phyloP scores from a whole-genome alignment of 2,329 filamentous ascomycete species.

The Neonectria faginata region DNA sequence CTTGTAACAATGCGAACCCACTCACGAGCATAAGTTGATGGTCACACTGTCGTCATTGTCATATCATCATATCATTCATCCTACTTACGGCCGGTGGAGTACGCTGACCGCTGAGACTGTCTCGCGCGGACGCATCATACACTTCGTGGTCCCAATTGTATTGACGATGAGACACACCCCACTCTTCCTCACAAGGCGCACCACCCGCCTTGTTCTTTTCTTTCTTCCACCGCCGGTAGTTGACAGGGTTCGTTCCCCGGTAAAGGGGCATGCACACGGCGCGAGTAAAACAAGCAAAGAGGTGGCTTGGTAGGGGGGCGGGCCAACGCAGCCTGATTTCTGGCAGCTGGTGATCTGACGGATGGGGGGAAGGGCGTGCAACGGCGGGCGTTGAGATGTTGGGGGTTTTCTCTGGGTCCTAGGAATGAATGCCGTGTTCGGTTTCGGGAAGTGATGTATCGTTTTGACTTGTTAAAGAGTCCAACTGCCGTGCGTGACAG shows the following conservation, averaged over 20 bases:
- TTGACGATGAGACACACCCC: not conserved
- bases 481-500: not conserved
- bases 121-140: not conserved
- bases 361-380: not conserved
- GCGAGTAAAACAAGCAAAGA: not conserved
- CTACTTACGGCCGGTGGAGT: not conserved
- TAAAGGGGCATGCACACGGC: not conserved
- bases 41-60: not conserved
- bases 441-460: not conserved
- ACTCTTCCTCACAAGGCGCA: not conserved
- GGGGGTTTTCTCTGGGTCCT: not conserved
- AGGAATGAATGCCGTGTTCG: not conserved
- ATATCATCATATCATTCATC: not conserved
- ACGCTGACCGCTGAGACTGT: not conserved
- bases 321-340: not conserved
- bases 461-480: not conserved
- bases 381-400: not conserved
- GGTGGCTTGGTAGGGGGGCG: not conserved
- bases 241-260: not conserved
- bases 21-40: conserved; percentile 1
- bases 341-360: not conserved
- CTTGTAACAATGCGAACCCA: conserved; percentile 5
- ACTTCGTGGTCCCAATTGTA: no score
- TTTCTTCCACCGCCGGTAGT: not conserved
- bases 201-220: not conserved